Base-by-base conservation (phyloP, 495 filamentous ascomycete genomes). In the Aspergillus wentii region DNA sequence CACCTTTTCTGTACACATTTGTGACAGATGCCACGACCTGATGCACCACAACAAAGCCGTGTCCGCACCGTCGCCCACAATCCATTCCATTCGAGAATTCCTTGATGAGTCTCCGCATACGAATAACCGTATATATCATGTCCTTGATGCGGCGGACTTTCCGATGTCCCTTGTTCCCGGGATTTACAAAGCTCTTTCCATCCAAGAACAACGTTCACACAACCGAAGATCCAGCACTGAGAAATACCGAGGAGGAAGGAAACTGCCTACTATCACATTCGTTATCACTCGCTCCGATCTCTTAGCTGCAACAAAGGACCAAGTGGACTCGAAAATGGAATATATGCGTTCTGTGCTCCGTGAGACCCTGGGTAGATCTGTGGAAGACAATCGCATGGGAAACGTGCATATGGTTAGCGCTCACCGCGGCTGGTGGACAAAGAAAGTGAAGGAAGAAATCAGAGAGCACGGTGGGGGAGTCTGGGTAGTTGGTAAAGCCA, bases 401-500 rank as follows among this genome's bases (percentile, higher is more conserved):
- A 94, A 92, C 53, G 72, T 96, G 11, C 71, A 78, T 49, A 86
- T 86, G 58, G 84, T 96, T 10, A 94, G 87, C 55, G 76, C 89
- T 8, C 84, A 86, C 41, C 68, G 83, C 39, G 72, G 74, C 14
- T 95, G 90, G 90, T 94, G 89, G 89, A 95, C 85, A 0, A 85
- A 76, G 47, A 66, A 83, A 26, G 63, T 95, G 44, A 95, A 88
- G 57, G 84, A 94, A 49, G 79, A 88, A 18, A 86, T 95, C 31
- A 83, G 73, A 62, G 64, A 78, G 22, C 78, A 86, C 26, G 86
- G 83, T 7, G 89, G 91, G 3, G 94, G 83, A 4, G 75, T 85
- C n/a, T 99, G 92, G 92, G 80, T 99, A 69, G 86, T 97, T 17
- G 92, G 94, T n/a, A 95, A 90, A 49, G 87, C 83, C 35, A 99